Base-by-base conservation (phyloP, 257 asterid genomes). In the Eustoma russellianum region DNA sequence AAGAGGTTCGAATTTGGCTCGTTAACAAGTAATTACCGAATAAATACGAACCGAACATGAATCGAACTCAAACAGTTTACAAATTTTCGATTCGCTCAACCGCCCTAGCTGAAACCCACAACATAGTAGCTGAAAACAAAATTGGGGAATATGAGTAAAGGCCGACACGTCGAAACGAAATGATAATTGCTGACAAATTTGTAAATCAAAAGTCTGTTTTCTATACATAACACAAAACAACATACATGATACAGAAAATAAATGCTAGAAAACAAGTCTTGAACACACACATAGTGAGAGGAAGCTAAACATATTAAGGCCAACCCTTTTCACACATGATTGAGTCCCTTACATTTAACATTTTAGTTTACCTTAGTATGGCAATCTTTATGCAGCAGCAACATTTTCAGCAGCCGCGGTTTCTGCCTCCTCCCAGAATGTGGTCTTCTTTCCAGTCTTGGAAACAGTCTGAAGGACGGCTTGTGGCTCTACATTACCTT, bases 401-500 rank as follows among this genome's bases (percentile, higher is more conserved):
- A 44, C 67, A 9, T 67, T 56, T 60, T 66, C 73, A 56, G 65
- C 60, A 50, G 55, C 58, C 7, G 63, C 41, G 34, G 60, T 57
- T 59, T 17, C 72, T 60, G 66, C n/a, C n/a, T n/a, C 81, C 68
- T 82, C 93, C 97, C 96, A 87, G 79, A 75, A 87, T 43, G 89
- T 48, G 55, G 95, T 84, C 48, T 80, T 80, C 77, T 91, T 88
- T 15, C 98, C 96, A 0, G 98, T 86, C 81, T 90, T 86, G 5
- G 87, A 82, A 70, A 90, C 96, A 16, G 96, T 83, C 66, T 82
- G 83, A 45, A 82, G 66, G 62, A 90, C 95, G 4, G 85, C 83
- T 17, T 90, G 92, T 0, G 95, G 86, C 70, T 78, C 65, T 53
- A 90, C 89, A 52, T 75, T 82, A 62, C 95, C 91, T 50, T 68